These are phyloP conservation scores for Aspergillus sp. DNA, from an alignment of 2,329 filamentous ascomycete genomes.

Conservation along the genomic window DNA sequence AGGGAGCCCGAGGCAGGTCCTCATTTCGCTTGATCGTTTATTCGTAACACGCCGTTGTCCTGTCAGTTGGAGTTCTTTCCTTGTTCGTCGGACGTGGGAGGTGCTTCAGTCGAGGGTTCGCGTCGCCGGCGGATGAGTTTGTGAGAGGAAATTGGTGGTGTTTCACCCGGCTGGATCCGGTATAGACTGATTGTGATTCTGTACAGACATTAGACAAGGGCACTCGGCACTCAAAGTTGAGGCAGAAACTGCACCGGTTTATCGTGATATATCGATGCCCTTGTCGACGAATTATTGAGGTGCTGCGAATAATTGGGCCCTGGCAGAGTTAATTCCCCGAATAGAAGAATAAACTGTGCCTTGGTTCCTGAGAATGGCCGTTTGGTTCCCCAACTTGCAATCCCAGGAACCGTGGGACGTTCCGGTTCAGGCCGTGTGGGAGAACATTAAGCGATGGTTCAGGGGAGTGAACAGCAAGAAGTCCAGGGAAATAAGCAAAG, in stretches of 20 bases:
- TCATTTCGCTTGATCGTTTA: constrained; percentile 2
- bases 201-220: not conserved
- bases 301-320: not conserved
- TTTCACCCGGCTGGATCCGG: constrained; percentile 2
- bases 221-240: not conserved
- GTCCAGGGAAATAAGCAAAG: too few species aligned
- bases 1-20: not conserved
- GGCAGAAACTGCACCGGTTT: too few species aligned
- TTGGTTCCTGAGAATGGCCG: not conserved
- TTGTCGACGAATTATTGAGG: not conserved
- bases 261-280: not conserved
- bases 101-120: not conserved
- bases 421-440: not conserved
- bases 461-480: not conserved
- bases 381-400: not conserved
- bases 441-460: not conserved
- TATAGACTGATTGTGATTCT: not conserved
- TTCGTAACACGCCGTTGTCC: not conserved
- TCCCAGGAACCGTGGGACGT: not conserved
- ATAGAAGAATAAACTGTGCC: not conserved
- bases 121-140: not conserved
- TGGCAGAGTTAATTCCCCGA: not conserved
- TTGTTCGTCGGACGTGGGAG: not conserved
- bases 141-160: not conserved
- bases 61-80: not conserved